These are phyloP conservation scores for Taxawa tesnikishii DNA, from an alignment of 2,329 filamentous ascomycete species.

Conservation along the genomic window DNA sequence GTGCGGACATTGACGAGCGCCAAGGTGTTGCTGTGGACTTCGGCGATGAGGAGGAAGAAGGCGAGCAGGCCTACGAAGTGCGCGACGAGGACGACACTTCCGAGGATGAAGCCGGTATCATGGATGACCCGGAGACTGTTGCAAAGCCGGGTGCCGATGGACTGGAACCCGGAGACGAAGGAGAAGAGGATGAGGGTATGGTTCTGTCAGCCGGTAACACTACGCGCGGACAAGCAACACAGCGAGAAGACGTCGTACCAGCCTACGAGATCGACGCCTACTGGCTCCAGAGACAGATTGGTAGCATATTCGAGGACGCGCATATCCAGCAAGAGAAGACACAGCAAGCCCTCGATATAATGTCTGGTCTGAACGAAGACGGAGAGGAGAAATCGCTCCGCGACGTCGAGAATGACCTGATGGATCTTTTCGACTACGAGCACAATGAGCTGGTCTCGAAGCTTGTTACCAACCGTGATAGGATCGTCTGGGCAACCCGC, in stretches of 20 bases:
- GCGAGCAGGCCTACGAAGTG: conserved; percentile 76
- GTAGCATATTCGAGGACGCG: conserved; percentile 75
- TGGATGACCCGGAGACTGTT: conserved; percentile 4
- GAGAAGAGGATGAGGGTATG: conserved; percentile 70
- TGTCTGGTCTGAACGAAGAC: conserved; percentile 60
- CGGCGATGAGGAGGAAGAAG: conserved; percentile 71
- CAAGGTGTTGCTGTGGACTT: conserved; percentile 97
- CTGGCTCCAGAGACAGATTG: conserved; percentile 91
- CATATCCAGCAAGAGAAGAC: conserved; percentile 93
- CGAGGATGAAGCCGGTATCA: conserved; percentile 44
- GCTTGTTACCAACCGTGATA: conserved; percentile 82
- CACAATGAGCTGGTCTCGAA: conserved; percentile 86
- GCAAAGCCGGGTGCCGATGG: conserved; percentile 32
- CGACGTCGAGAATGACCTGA: conserved; percentile 95
- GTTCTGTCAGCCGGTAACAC: conserved; percentile 50
- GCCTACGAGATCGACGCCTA: conserved; percentile 92
- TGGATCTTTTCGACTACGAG: conserved; percentile 97
- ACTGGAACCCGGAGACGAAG: conserved; percentile 26
- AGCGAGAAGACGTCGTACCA: conserved; percentile 47
- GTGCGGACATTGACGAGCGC: conserved; percentile 73
- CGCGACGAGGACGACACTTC: conserved; percentile 68
- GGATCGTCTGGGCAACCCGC: conserved; percentile 88
- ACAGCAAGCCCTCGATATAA: conserved; percentile 65
- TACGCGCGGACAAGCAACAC: conserved; percentile 24
- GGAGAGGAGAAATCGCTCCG: conserved; percentile 75